Conservation (phyloP, 192 early-diverging fungal species). For the Podila verticillata region DNA sequence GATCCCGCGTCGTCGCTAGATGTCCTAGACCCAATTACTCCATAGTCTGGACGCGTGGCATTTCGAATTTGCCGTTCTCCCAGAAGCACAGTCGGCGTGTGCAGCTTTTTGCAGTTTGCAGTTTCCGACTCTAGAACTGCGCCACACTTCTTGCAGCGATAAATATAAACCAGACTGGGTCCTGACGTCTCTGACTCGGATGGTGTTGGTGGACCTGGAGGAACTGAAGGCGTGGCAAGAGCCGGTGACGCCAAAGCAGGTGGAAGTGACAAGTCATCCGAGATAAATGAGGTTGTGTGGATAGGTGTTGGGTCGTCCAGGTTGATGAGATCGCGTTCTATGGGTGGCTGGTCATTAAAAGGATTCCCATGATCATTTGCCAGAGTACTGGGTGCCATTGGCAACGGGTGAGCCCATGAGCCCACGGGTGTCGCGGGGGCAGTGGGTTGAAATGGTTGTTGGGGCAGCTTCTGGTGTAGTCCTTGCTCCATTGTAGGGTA, state of each 20-base stretch:
- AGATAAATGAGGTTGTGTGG: not conserved
- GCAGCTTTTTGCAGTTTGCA: slow-evolving; percentile 21
- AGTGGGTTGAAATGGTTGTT: not conserved
- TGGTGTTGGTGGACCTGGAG: not conserved
- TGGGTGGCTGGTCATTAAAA: not conserved
- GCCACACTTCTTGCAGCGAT: slow-evolving; percentile 22
- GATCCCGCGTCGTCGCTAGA: not conserved
- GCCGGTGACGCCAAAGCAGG: not conserved
- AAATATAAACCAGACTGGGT: slow-evolving; percentile 15
- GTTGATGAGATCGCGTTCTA: not conserved
- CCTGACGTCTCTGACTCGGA: not conserved
- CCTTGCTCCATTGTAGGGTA: not conserved
- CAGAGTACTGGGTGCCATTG: not conserved
- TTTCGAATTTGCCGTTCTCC: slow-evolving; percentile 9
- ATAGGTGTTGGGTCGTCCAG: not conserved
- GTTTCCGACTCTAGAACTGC: slow-evolving; percentile 25
- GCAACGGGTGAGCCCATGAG: too few species aligned
- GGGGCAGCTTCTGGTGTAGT: not conserved
- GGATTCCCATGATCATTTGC: not conserved
- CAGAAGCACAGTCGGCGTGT: not conserved
- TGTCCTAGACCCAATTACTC: not conserved
- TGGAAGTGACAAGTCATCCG: not conserved
- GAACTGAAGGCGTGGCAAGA: not conserved
- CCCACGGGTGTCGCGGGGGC: not conserved
- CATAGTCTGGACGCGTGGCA: slow-evolving; percentile 3